A percentile compares a stretch with the other conserved stretches of the same genome.
These are phyloP conservation scores for Hortiboletus flavorubellus DNA, from an alignment of 768 basidiomycete species.

Conservation along the genomic window DNA sequence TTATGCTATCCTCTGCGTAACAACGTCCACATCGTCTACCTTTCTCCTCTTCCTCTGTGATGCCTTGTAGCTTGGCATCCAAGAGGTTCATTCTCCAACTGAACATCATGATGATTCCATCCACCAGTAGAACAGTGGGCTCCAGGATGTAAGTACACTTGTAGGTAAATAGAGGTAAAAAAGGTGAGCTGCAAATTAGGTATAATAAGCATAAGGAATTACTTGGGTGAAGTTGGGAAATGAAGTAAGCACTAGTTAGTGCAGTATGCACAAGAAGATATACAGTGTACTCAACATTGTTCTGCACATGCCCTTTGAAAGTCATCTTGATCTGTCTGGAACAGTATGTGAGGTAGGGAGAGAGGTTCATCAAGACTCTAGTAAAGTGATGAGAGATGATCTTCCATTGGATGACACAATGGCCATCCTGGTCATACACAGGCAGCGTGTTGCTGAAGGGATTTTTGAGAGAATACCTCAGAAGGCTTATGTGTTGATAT, in stretches of 20 bases:
- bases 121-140: not conserved
- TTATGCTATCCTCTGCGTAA: too few species aligned
- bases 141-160: too few species aligned
- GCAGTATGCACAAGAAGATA: not conserved
- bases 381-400: not conserved
- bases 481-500: not conserved
- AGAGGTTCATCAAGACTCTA: not conserved
- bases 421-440: not conserved
- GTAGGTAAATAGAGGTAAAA: too few species aligned
- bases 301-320: not conserved
- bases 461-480: not conserved
- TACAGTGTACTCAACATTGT: not conserved
- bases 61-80: not conserved
- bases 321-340: not conserved
- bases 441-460: too few species aligned
- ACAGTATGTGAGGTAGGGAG: not conserved
- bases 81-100: not conserved
- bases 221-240: too few species aligned
- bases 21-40: too few species aligned
- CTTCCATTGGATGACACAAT: too few species aligned
- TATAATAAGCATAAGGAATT: too few species aligned
- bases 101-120: not conserved
- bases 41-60: not conserved
- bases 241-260: too few species aligned
- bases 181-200: too few species aligned